phyloP scores from a whole-genome alignment of 1,284 basidiomycete species.

The Moesziomyces antarcticus region DNA sequence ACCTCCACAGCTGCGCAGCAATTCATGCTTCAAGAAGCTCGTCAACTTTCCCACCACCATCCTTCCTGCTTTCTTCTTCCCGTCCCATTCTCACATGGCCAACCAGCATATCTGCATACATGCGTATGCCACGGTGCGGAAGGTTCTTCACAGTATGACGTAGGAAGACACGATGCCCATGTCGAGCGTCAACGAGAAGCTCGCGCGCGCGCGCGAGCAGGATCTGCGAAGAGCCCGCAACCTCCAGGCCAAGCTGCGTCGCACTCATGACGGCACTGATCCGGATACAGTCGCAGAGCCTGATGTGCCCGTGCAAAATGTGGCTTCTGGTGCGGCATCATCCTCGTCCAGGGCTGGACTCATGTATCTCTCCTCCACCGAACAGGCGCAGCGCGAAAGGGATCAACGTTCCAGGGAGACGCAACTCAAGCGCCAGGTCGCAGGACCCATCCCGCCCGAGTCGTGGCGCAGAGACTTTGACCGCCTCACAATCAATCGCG shows the following conservation, averaged over 20 bases:
- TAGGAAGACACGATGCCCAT: conserved; percentile 14
- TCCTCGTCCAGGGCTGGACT: conserved; percentile 37
- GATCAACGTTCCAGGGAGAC: conserved; percentile 18
- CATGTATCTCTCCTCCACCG: conserved; percentile 27
- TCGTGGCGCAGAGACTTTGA: conserved; percentile 48
- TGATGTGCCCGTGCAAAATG: background rate
- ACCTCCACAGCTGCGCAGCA: background rate
- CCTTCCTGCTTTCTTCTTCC: too few relatives aligned
- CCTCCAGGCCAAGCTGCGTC: conserved; percentile 25
- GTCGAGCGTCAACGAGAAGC: conserved; percentile 32
- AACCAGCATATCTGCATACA: too few relatives aligned
- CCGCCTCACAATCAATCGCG: conserved; percentile 22
- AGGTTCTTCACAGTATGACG: background rate
- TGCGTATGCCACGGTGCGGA: too few relatives aligned
- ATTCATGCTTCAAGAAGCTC: too few relatives aligned
- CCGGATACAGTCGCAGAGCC: background rate
- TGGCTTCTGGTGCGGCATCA: background rate
- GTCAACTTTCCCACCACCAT: too few relatives aligned
- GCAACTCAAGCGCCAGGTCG: conserved; percentile 40
- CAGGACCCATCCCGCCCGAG: conserved; percentile 44
- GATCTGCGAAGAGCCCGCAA: conserved; percentile 37
- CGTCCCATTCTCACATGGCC: too few relatives aligned
- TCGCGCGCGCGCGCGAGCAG: conserved; percentile 31
- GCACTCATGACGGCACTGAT: background rate
- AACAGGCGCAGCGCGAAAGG: conserved; percentile 26